Evolutionary conservation across 495 filamentous ascomycete species (phyloP), one percentile per base, ranked within the genome.

Genomic region (Xylaria venustula): DNA sequence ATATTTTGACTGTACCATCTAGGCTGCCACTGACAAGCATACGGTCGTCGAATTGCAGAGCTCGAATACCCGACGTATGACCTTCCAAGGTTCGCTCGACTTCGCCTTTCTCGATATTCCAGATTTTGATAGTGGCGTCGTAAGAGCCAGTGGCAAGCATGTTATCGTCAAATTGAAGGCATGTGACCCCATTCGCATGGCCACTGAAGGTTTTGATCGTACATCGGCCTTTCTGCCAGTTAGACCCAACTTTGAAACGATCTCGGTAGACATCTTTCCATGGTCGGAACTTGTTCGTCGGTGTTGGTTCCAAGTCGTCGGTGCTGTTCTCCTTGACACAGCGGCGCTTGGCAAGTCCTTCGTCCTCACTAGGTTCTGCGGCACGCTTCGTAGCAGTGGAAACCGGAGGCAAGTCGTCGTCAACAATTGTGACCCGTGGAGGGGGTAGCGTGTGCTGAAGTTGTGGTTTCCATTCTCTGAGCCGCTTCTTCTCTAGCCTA

Each of bases 201-300:
- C 94, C 95, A 57, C 85, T 85, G 70, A 99, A 91, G 15, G 87
- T 80, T 66, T 87, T 89, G 60, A 87, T 87, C 0, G 87, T 87
- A 77, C 87, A 98, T 25, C 93, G 85, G 11, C 95, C 92, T 64
- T 96, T 89, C 61, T 96, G 94, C 94, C 94, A 98, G 64, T 97
- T 97, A 58, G 89, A 92, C 25, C 93, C 91, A 41, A 97, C 90
- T 61, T 92, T 88, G 74, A 89, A 92, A 25, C 91, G 87, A 71
- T 93, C 91, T 44, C 90, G 89, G 75, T 95, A 96, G 11, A 96
- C 87, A 51, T 69, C 69, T 52, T 71, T 71, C 58, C 42, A 60
- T 14, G 62, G 64, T 44, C 62, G 62, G 50, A 65, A 66, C 63
- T 67, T 63, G 56, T 75, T 71, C 61, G 64, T 23, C 69, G 44